A percentile compares a stretch with the other conserved stretches of the same genome.
Conservation (phyloP, 805 yeast genomes). For the Huiozyma naganishii region DNA sequence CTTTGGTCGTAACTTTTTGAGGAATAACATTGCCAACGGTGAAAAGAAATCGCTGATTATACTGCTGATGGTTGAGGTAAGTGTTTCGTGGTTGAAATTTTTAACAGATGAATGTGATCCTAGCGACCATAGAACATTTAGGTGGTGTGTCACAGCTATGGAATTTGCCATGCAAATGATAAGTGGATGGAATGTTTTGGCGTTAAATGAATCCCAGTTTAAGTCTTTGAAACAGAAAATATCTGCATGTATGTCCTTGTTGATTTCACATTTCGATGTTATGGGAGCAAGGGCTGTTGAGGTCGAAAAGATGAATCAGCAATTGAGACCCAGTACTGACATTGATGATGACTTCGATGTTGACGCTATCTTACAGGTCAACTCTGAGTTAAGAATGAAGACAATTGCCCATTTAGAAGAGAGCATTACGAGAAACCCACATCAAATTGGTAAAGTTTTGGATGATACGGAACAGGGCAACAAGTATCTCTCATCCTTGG, state of each 20-base stretch:
- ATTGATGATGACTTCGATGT: constrained; percentile 40
- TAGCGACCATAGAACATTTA: constrained; percentile 78
- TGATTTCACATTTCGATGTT: constrained; percentile 92
- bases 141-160: constrained; percentile 93
- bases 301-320: constrained; percentile 37
- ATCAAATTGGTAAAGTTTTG: constrained; percentile 71
- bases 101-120: constrained; percentile 93
- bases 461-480: constrained; percentile 83
- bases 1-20: constrained; percentile 61
- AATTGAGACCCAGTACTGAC: constrained; percentile 22
- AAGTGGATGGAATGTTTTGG: constrained; percentile 76
- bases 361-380: constrained; percentile 42
- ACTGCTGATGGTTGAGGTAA: constrained; percentile 57
- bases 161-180: constrained; percentile 96
- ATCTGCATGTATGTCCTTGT: constrained; percentile 86
- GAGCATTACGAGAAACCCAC: constrained; percentile 33
- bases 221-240: constrained; percentile 64
- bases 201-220: constrained; percentile 70
- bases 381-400: constrained; percentile 57
- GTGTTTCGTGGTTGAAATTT: constrained; percentile 89
- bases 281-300: constrained; percentile 88
- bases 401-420: constrained; percentile 57
- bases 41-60: constrained; percentile 56
- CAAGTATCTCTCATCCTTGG: constrained; percentile 75
- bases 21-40: constrained; percentile 45